Base-by-base conservation (phyloP, 164 flowering plant genomes). In the Protea cynaroides region DNA sequence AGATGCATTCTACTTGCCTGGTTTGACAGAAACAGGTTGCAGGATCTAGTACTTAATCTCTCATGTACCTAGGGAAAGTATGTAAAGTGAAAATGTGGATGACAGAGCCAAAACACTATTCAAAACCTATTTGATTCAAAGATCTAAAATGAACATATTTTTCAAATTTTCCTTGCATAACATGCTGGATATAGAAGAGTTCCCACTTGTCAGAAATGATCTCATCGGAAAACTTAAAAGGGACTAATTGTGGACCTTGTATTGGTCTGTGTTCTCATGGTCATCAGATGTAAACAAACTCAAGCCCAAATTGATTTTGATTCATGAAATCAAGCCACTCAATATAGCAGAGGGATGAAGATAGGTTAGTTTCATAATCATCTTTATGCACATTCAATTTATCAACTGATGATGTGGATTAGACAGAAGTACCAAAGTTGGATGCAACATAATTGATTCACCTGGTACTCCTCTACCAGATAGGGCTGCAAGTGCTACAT, bases 401-500 rank as follows among this genome's bases (percentile, higher is more conserved):
- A 25, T 52, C 50, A 15, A 18, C 11, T n/a, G 17, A 25, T 24
- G 40, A 1, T 22, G 21, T 64, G 15, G 23, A 55, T 40, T 23
- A 40, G n/a, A 23, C 14, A 14, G 13, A n/a, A 47, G 8, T 46
- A 65, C 43, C 25, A 46, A 43, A 18, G 21, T 18, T 23, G 15
- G 57, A 18, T 36, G 36, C 15, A 13, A 10, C 29, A 58, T 8
- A 67, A 36, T 62, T 55, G 25, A 6, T 46, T 75, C 34, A 83
- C 98, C 96, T 73, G 84, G 85, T 21, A 89, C 72, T 47, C 80
- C 53, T 75, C 74, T 69, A 40, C 94, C 83, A 49, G 86, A 79
- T 37, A 92, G 54, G 24, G 86, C 95, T 47, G 86, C 83, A 58
- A 85, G 71, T 34, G 95, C 94, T 18, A 80, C 80, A 63, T 52